A percentile compares a stretch with the other conserved stretches of the same genome.
Evolutionary conservation across 345 rosid genomes (phyloP).

Genomic region (Euphorbia peplus): DNA sequence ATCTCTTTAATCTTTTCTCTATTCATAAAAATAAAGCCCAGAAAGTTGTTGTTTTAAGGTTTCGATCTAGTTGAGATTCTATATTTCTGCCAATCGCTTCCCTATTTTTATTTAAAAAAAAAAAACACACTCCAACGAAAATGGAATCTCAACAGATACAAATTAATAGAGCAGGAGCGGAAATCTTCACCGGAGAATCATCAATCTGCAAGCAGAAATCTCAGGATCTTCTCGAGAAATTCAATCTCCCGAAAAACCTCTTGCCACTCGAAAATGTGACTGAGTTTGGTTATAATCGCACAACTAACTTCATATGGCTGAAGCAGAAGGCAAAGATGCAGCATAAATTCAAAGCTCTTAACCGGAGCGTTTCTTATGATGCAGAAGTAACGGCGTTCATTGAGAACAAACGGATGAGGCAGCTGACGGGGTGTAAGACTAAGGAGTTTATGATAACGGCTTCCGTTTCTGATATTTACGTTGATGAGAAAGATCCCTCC

Average conservation of each 20-base stretch:
- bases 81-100: too few species aligned
- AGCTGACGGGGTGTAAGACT: conserved; percentile 19
- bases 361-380: conserved; percentile 43
- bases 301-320: conserved; percentile 59
- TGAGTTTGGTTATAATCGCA: conserved; percentile 49
- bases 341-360: conserved; percentile 40
- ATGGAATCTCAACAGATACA: neutral
- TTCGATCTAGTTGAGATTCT: too few species aligned
- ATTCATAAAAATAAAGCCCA: too few species aligned
- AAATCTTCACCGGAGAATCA: conserved; percentile 44
- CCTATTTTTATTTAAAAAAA: too few species aligned
- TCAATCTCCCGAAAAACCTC: conserved; percentile 50
- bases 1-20: too few species aligned
- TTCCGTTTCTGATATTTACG: conserved; percentile 44
- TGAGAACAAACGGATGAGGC: conserved; percentile 49
- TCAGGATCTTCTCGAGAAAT: conserved; percentile 33
- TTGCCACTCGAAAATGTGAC: conserved; percentile 48
- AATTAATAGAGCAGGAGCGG: conserved; percentile 38
- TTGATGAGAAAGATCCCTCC: conserved; percentile 26
- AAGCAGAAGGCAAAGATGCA: conserved; percentile 43
- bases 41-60: too few species aligned
- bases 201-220: conserved; percentile 49
- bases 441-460: conserved; percentile 55
- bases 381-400: conserved; percentile 47
- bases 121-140: too few species aligned